phyloP scores from a whole-genome alignment of 2,329 filamentous ascomycete genomes.

The Ophiocordyceps camponoti-floridani region DNA sequence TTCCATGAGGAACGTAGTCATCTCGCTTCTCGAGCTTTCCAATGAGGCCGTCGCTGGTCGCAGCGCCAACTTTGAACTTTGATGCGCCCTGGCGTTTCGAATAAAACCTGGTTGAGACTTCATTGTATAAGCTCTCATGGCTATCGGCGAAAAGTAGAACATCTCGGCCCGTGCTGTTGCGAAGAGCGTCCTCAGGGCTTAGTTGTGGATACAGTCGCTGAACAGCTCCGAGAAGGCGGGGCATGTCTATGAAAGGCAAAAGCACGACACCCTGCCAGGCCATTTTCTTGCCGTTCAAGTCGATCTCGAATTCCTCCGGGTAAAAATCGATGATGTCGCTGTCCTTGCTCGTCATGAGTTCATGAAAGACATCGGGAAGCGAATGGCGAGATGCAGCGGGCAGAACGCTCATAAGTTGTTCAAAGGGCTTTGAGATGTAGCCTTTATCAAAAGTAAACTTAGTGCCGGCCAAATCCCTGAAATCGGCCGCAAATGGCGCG shows the following conservation, averaged over 20 bases:
- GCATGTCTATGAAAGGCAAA: conserved; percentile 90
- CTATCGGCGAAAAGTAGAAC: conserved; percentile 70
- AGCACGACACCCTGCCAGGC: conserved; percentile 93
- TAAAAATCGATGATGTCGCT: conserved; percentile 97
- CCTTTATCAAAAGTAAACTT: conserved; percentile 71
- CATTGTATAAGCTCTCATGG: conserved; percentile 64
- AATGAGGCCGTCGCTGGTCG: conserved; percentile 57
- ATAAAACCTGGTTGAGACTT: conserved; percentile 73
- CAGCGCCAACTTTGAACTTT: conserved; percentile 56
- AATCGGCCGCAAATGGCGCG: conserved; percentile 91
- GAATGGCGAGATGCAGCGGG: conserved; percentile 86
- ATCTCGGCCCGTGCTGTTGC: conserved; percentile 68
- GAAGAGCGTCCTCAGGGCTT: conserved; percentile 54
- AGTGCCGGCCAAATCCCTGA: conserved; percentile 66
- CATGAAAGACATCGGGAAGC: conserved; percentile 73
- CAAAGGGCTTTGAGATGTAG: conserved; percentile 74
- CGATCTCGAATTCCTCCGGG: conserved; percentile 80
- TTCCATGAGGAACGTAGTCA: conserved; percentile 67
- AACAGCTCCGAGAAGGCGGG: conserved; percentile 67
- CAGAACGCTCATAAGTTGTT: conserved; percentile 95
- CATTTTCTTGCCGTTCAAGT: conserved; percentile 96
- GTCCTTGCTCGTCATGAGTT: conserved; percentile 72
- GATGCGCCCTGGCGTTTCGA: conserved; percentile 62
- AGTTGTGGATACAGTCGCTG: conserved; percentile 65
- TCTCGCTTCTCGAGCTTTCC: conserved; percentile 71